A percentile compares a stretch with the other conserved stretches of the same genome.
phyloP scores from a whole-genome alignment of 768 basidiomycete species.

The Floccularia luteovirens region DNA sequence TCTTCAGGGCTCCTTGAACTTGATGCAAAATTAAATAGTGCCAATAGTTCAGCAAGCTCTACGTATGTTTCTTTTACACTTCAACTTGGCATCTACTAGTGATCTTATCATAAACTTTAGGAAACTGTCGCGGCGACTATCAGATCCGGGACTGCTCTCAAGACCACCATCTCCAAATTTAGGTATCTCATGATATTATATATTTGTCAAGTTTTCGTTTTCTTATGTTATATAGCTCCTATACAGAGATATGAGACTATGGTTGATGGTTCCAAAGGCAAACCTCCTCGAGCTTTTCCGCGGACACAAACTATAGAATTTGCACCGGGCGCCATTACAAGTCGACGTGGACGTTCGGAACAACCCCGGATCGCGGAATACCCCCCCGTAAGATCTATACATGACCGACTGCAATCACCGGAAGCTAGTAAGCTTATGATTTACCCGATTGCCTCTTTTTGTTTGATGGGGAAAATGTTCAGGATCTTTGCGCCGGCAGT shows the following conservation, averaged over 20 bases:
- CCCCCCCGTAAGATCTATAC: background rate
- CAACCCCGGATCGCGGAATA: background rate
- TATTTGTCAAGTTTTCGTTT: background rate
- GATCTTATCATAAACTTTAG: slow-evolving; percentile 4
- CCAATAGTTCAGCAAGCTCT: background rate
- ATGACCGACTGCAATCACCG: slow-evolving; percentile 5
- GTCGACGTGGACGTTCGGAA: slow-evolving; percentile 13
- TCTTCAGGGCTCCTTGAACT: too few relatives aligned
- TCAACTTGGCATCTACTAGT: background rate
- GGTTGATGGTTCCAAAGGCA: slow-evolving; percentile 9
- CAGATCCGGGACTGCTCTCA: slow-evolving; percentile 28
- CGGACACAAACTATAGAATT: slow-evolving; percentile 35
- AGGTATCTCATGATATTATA: slow-evolving; percentile 14
- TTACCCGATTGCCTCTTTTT: background rate
- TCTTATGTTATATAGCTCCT: slow-evolving; percentile 12
- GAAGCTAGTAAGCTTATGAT: slow-evolving; percentile 10
- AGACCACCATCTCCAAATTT: slow-evolving; percentile 21
- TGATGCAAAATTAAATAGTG: too few relatives aligned
- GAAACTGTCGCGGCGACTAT: slow-evolving; percentile 21
- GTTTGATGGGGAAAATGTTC: background rate
- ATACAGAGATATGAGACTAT: slow-evolving; percentile 31
- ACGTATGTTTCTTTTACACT: background rate
- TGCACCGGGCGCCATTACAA: slow-evolving; percentile 20
- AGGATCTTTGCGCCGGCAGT: slow-evolving; percentile 9
- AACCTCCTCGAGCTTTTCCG: slow-evolving; percentile 17